Base-by-base conservation (phyloP, 1,139 yeast genomes). In the Saccharomycopsis phalli region DNA sequence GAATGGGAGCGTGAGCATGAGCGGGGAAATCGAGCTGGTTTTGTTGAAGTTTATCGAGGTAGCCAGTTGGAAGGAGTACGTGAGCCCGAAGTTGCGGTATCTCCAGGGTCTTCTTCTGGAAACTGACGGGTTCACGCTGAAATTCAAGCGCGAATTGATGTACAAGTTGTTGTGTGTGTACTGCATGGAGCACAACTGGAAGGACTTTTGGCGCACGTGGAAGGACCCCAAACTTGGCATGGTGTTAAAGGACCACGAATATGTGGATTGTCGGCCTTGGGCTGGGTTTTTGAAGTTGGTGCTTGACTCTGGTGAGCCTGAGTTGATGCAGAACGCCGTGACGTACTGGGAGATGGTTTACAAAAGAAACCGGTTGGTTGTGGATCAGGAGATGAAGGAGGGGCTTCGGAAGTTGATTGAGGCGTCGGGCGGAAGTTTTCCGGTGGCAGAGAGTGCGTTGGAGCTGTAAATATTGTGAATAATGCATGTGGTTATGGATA, bases 251-350 rank as follows among this genome's bases (percentile, higher is more conserved):
- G 4, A n/a, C n/a, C 4, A 4, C 10, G 4, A 11, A 5, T 26
- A 25, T 7, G 23, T 34, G 25, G 47, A 44, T 26, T 25, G 40
- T 4, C 30, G 47, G 19, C 47, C 47, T 17, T 44, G 47, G 47
- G 23, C 19, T 17, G 27, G 20, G 18, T 39, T 40, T n/a, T 37
- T 43, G 10, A 25, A 28, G 11, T 21, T 43, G 11, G 32, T 38
- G 23, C 31, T 16, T 11, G n/a, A 20, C n/a, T 21, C 39, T n/a
- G 26, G 31, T 10, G 28, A 37, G 18, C 30, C 7, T 3, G 19
- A 31, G 7, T 4, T 37, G 4, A 40, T 43, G 39, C 31, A 29
- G 4, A 23, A 31, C 5, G 32, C 41, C 4, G 23, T 43, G 4
- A 37, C 29, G n/a, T 39, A 43, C 28, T 37, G 33, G 34, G 19